Conservation (phyloP, 306 rosid genomes). For the Corylus avellana region DNA sequence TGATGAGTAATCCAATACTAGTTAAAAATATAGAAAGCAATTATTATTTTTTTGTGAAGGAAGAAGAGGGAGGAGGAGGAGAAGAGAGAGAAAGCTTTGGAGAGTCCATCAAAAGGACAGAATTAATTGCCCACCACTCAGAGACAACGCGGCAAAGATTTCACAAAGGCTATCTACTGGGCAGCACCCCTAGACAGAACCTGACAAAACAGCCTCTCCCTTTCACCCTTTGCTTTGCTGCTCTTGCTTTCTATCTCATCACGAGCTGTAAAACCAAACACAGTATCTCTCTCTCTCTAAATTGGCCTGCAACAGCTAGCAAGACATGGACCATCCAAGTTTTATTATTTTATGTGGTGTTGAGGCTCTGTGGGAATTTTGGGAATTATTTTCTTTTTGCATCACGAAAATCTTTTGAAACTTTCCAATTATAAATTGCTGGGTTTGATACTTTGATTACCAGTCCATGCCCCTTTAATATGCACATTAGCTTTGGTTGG, state of each 20-base stretch:
- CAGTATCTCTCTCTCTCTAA: neutral
- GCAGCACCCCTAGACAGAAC: conserved; percentile 36
- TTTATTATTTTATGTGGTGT: conserved; percentile 34
- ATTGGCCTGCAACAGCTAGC: conserved; percentile 40
- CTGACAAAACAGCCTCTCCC: conserved; percentile 47
- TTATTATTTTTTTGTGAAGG: conserved; percentile 33
- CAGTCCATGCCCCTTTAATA: neutral
- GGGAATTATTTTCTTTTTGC: conserved; percentile 17
- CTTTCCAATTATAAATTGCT: conserved; percentile 8
- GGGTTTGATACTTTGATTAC: neutral
- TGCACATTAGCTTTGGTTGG: too few relatives aligned
- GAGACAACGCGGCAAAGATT: conserved; percentile 54
- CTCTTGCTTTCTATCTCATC: conserved; percentile 56
- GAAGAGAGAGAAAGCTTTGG: conserved; percentile 24
- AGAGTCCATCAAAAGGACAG: conserved; percentile 47
- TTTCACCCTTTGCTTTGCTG: neutral
- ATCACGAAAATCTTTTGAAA: conserved; percentile 29
- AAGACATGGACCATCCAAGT: conserved; percentile 48
- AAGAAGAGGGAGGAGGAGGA: neutral
- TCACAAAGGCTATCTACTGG: conserved; percentile 31
- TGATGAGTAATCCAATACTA: conserved; percentile 3
- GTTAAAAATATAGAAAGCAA: conserved; percentile 11
- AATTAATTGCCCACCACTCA: conserved; percentile 46
- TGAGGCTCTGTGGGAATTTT: conserved; percentile 23
- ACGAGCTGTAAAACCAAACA: conserved; percentile 65